Conservation (phyloP, 2,329 filamentous ascomycete genomes). For the Onygenales sp. region DNA sequence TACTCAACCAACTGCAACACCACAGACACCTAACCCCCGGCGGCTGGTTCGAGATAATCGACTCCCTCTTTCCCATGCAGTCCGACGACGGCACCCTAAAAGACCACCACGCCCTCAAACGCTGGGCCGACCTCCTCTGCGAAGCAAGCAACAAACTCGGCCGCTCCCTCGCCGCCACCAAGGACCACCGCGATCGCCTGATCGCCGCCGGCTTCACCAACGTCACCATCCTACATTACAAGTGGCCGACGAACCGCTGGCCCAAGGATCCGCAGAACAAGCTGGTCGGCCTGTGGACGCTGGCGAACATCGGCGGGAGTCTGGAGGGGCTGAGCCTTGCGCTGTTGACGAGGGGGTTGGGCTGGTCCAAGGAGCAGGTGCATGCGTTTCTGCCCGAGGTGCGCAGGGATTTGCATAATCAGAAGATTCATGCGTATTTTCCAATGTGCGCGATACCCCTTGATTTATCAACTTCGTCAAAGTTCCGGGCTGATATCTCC, state of each 20-base stretch:
- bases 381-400: constrained; percentile 12
- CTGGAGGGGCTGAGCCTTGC: constrained; percentile 13
- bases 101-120: constrained; percentile 12
- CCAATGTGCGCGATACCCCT: constrained; percentile 4
- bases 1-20: background rate
- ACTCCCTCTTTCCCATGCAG: constrained; percentile 22
- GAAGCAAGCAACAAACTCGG: constrained; percentile 12
- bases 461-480: background rate
- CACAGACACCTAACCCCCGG: constrained; percentile 29
- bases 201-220: background rate
- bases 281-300: constrained; percentile 7
- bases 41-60: constrained; percentile 35
- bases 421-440: constrained; percentile 15
- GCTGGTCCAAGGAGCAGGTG: constrained; percentile 14
- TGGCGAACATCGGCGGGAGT: constrained; percentile 11
- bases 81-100: constrained; percentile 19
- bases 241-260: constrained; percentile 14
- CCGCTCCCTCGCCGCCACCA: constrained; percentile 9
- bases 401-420: constrained; percentile 12
- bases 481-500: background rate
- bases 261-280: constrained; percentile 13
- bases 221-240: constrained; percentile 4
- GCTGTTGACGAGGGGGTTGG: constrained; percentile 12
- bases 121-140: constrained; percentile 15
- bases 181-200: constrained; percentile 7